These are phyloP conservation scores for Rhizophagus sp. DNA, from an alignment of 192 early-diverging fungal species.

Conservation along the genomic window DNA sequence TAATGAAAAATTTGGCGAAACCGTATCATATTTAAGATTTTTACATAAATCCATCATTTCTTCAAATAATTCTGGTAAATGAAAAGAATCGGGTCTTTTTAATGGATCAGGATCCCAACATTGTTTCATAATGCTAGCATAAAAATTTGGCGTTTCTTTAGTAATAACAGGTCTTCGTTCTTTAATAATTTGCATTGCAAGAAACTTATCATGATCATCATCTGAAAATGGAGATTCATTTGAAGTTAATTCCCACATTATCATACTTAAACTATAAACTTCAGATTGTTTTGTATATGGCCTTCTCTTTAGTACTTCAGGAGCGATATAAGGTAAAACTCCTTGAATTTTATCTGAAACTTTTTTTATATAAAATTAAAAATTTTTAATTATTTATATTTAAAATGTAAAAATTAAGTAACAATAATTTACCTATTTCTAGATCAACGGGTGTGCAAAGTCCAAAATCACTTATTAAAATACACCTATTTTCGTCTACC, in stretches of 20 bases:
- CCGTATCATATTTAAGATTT: no score
- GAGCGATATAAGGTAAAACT: slow-evolving; percentile 46
- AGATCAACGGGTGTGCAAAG: slow-evolving; percentile 34
- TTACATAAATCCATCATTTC: no score
- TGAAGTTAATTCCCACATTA: slow-evolving; percentile 46
- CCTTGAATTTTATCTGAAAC: slow-evolving; percentile 21
- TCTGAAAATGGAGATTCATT: slow-evolving; percentile 36
- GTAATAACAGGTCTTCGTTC: neutral
- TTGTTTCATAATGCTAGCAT: neutral
- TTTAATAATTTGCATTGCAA: neutral
- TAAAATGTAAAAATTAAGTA: neutral
- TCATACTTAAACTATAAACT: slow-evolving; percentile 43
- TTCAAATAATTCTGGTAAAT: slow-evolving; percentile 39
- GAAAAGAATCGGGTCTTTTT: slow-evolving; percentile 2
- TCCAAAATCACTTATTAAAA: slow-evolving; percentile 38
- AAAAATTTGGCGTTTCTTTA: neutral
- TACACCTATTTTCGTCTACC: neutral
- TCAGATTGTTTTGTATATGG: slow-evolving; percentile 40
- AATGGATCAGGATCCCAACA: slow-evolving; percentile 18
- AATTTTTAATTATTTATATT: neutral
- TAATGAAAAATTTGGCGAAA: no score
- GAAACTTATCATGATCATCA: neutral
- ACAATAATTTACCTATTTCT: slow-evolving; percentile 30
- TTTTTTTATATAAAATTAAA: neutral
- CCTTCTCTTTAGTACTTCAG: slow-evolving; percentile 35